Conservation (phyloP, 1,284 basidiomycete genomes). For the Moesziomyces aphidis region DNA sequence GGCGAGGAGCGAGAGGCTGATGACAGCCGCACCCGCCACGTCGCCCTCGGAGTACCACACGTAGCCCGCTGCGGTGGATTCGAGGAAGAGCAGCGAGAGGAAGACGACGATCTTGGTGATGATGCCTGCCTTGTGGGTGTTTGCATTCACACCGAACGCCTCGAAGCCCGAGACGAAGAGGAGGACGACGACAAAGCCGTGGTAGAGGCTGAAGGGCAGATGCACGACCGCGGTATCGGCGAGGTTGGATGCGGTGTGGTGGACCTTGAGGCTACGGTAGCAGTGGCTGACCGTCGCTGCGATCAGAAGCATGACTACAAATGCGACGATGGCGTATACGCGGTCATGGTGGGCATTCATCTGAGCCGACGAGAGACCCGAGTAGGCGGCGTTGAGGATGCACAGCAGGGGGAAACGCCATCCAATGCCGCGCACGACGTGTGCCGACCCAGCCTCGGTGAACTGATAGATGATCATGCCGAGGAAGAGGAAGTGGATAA, state of each 20-base stretch:
- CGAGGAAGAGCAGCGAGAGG: conserved; percentile 91
- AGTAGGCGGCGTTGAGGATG: conserved; percentile 84
- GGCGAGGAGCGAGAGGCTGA: conserved; percentile 79
- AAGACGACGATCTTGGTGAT: conserved; percentile 96
- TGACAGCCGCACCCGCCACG: conserved; percentile 85
- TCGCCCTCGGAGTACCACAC: conserved; percentile 87
- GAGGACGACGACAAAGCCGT: conserved; percentile 93
- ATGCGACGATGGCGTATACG: conserved; percentile 82
- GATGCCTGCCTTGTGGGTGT: conserved; percentile 77
- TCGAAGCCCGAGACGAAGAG: conserved; percentile 89
- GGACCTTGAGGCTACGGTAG: conserved; percentile 91
- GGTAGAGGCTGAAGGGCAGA: conserved; percentile 73
- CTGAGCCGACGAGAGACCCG: conserved; percentile 72
- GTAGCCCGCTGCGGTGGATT: conserved; percentile 89
- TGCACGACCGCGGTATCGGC: conserved; percentile 71
- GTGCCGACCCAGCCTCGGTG: conserved; percentile 76
- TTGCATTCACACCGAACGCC: conserved; percentile 85
- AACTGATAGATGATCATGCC: conserved; percentile 70
- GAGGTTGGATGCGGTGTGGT: conserved; percentile 75
- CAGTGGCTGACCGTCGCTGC: conserved; percentile 86
- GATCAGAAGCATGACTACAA: conserved; percentile 86
- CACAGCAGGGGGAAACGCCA: conserved; percentile 90
- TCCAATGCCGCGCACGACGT: conserved; percentile 84
- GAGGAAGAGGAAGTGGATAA: conserved; percentile 86
- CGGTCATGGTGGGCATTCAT: conserved; percentile 66